Evolutionary conservation across 768 basidiomycete species (phyloP), one percentile per base, ranked within the genome.

Genomic region (Pholiota microspora): DNA sequence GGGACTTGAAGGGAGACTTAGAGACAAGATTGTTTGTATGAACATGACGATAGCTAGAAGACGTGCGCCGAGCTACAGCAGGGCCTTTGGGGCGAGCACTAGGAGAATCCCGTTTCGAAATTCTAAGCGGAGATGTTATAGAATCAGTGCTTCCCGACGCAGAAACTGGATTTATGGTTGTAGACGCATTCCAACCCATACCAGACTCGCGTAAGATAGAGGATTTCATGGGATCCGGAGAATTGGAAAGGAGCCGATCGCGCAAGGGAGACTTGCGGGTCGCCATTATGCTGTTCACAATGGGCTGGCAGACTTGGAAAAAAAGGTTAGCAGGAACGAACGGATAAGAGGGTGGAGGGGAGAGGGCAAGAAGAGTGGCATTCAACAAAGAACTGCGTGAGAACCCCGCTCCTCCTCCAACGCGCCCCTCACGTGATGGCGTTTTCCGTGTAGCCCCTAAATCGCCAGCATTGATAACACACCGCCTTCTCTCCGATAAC

Each of bases 1-100:
- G 82, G 2, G 81, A 82, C 62, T 88, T 89, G 75, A 94, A 94
- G 8, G 91, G 91, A 9, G 92, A 94, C 61, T 92, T 92, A 25
- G 87, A 85, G 15, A 94, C 92, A 53, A 92, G 84, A 65, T 87
- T 85, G 67, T 85, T 89, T 62, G 75, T 85, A 62, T 79, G 80
- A 59, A 92, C 79, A 69, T 90, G 90, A 59, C 81, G 86, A 71
- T 86, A 93, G 69, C 88, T 91, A 36, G 84, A 86, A 7, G 89
- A 91, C 13, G 82, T 78, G 38, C 91, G 80, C 28, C 91, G 83
- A 45, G 85, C 83, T 42, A 91, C 70, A n/a, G 71, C 68, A 42
- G 82, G 74, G 44, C 73, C 77, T 18, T 74, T 73, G 4, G 72
- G 68, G 29, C 71, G 68, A 44, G 60, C 58, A 9, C 8, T 42